These are phyloP conservation scores for Ilyonectria robusta DNA, from an alignment of 2,329 filamentous ascomycete genomes.

Conservation along the genomic window DNA sequence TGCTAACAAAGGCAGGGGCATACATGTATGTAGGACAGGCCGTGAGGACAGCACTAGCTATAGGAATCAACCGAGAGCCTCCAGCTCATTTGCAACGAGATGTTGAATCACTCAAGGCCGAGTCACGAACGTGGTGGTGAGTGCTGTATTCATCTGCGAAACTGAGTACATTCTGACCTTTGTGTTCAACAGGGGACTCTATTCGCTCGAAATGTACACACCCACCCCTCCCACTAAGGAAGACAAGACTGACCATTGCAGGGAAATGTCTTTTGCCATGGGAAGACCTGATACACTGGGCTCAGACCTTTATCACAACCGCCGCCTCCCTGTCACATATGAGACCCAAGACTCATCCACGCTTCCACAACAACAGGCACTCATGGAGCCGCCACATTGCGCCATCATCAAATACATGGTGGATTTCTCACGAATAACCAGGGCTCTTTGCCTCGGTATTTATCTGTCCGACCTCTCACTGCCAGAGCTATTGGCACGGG, in stretches of 20 bases:
- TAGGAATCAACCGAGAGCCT: conserved; percentile 62
- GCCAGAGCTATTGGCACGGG: conserved; percentile 15
- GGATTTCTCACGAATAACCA: conserved; percentile 24
- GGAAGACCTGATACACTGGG: conserved; percentile 64
- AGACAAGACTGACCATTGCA: conserved; percentile 31
- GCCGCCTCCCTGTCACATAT: conserved; percentile 47
- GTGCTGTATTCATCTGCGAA: conserved; percentile 17
- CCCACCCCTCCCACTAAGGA: background rate
- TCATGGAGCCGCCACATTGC: conserved; percentile 19
- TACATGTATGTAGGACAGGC: conserved; percentile 65
- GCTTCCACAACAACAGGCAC: background rate
- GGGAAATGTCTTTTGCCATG: conserved; percentile 63
- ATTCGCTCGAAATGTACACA: conserved; percentile 59
- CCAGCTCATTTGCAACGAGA: conserved; percentile 47
- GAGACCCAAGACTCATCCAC: conserved; percentile 9
- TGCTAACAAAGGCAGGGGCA: conserved; percentile 45
- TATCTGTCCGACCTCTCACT: conserved; percentile 21
- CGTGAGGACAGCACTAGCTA: conserved; percentile 61
- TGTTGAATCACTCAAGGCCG: conserved; percentile 51
- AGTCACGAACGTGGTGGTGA: conserved; percentile 63
- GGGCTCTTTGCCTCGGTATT: conserved; percentile 22
- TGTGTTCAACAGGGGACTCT: conserved; percentile 54
- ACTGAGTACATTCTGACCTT: background rate
- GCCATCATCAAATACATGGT: conserved; percentile 32
- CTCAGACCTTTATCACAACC: conserved; percentile 63